A percentile compares a stretch with the other conserved stretches of the same genome.
Evolutionary conservation across 1,139 yeast species (phyloP).

Genomic region (Eremothecium gossypii): DNA sequence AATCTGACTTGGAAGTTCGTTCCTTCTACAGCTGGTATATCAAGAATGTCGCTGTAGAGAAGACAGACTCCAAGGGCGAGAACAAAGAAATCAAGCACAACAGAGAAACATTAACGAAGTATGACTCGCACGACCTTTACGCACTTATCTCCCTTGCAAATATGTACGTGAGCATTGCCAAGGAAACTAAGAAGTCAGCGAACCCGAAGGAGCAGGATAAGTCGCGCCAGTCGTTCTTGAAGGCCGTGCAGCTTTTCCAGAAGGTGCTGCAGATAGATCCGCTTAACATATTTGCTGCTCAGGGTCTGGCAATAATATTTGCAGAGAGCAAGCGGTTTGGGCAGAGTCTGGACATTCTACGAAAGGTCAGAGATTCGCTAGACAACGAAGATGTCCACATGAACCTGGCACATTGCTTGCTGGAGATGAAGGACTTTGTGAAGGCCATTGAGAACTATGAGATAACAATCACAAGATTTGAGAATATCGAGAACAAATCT

Average conservation of each 20-base stretch:
- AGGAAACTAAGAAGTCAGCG: conserved; percentile 50
- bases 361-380: conserved; percentile 84
- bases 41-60: conserved; percentile 45
- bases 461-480: conserved; percentile 60
- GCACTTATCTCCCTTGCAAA: conserved; percentile 88
- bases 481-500: conserved; percentile 44
- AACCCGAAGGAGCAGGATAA: conserved; percentile 44
- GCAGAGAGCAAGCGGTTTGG: conserved; percentile 76
- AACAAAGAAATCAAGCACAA: conserved; percentile 71
- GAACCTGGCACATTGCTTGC: conserved; percentile 80
- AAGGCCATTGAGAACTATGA: conserved; percentile 88
- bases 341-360: conserved; percentile 75
- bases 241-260: conserved; percentile 85
- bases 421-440: conserved; percentile 71
- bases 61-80: conserved; percentile 33
- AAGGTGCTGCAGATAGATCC: conserved; percentile 83
- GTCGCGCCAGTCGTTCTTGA: conserved; percentile 65
- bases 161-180: conserved; percentile 72
- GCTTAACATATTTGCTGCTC: conserved; percentile 90
- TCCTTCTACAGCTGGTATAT: conserved; percentile 91
- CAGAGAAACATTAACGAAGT: conserved; percentile 72
- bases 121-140: conserved; percentile 81
- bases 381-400: conserved; percentile 75
- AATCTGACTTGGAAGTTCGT: conserved; percentile 69
- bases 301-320: conserved; percentile 88